Base-by-base conservation (phyloP, 768 basidiomycete genomes). In the Melanogaster broomeanus region DNA sequence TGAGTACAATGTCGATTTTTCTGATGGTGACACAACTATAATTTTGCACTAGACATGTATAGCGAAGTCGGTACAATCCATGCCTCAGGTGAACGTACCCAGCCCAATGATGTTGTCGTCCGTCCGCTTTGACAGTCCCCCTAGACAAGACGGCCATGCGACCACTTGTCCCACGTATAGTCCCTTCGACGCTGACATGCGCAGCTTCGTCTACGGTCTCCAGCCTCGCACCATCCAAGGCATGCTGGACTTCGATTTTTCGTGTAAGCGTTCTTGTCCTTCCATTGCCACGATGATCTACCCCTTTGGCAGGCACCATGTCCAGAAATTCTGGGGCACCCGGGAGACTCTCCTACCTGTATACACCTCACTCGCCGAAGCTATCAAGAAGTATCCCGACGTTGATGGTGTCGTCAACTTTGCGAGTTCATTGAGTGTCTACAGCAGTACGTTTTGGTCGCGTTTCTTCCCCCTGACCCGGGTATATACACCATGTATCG, bases 301-400 rank as follows among this genome's bases (percentile, higher is more conserved):
- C 73, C 97, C 96, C 68, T 99, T 99, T 74, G 97, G 96, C 66
- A 95, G 96, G 18, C 96, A 98, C 76, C 97, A 98, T 77, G 97
- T 98, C 73, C 97, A 99, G 77, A 99, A 99, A 78, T 98, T 99
- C 84, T 98, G 97, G 97, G 97, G 97, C 49, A 98, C 97, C 35
- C 93, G 92, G 78, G 97, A 98, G 80, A 96, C 96, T 3, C 87
- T 99, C 42, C 85, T 99, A 34, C 97, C 97, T 45, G 96, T 99
- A 38, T 99, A 97, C 79, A 96, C 95, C 18, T 84, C 84, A 49
- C 80, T 97, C 59, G 83, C 83, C 48, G 96, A 98, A 66, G 96
- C 96, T 15, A 84, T 88, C 59, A 79, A 83, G 72, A 99, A 98
- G 79, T 96, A 98, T 76, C 82, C 89, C 25, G 96, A 99, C 61